Conservation (phyloP, 805 yeast species). For the Schizosaccharomyces lindneri region DNA sequence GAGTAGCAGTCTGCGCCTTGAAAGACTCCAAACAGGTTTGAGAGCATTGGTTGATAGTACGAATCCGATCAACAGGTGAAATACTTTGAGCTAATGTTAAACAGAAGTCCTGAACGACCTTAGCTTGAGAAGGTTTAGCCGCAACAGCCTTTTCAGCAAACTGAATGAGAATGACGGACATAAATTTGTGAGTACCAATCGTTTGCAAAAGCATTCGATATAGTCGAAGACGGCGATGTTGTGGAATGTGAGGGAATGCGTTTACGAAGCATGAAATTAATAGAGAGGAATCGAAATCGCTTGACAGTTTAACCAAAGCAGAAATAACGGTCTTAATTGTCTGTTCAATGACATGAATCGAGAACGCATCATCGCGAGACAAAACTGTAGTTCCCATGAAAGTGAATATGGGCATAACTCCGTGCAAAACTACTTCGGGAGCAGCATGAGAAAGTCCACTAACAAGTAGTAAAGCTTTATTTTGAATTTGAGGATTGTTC, state of each 20-base stretch:
- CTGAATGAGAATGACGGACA: slow-evolving; percentile 50
- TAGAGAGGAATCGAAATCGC: slow-evolving; percentile 9
- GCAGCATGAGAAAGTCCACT: slow-evolving; percentile 70
- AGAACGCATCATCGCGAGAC: slow-evolving; percentile 88
- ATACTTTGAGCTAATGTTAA: neutral
- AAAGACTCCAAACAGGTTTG: neutral
- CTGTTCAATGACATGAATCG: slow-evolving; percentile 75
- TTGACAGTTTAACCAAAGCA: slow-evolving; percentile 25
- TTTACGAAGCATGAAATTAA: slow-evolving; percentile 73
- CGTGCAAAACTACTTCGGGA: slow-evolving; percentile 77
- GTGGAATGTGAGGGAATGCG: slow-evolving; percentile 85
- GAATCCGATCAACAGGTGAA: slow-evolving; percentile 6
- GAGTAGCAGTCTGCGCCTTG: neutral
- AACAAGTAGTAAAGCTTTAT: slow-evolving; percentile 57
- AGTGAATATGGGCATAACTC: slow-evolving; percentile 98
- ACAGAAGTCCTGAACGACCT: neutral
- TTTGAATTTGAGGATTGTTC: slow-evolving; percentile 83
- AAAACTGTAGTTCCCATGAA: slow-evolving; percentile 97
- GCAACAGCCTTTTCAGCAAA: slow-evolving; percentile 22
- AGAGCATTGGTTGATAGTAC: slow-evolving; percentile 11
- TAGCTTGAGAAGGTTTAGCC: neutral
- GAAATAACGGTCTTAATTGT: slow-evolving; percentile 79
- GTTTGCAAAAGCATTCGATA: slow-evolving; percentile 62
- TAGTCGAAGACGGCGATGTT: slow-evolving; percentile 76
- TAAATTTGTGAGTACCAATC: slow-evolving; percentile 37